Evolutionary conservation across 2,329 filamentous ascomycete species (phyloP).

Genomic region (Alternaria metachromatica): DNA sequence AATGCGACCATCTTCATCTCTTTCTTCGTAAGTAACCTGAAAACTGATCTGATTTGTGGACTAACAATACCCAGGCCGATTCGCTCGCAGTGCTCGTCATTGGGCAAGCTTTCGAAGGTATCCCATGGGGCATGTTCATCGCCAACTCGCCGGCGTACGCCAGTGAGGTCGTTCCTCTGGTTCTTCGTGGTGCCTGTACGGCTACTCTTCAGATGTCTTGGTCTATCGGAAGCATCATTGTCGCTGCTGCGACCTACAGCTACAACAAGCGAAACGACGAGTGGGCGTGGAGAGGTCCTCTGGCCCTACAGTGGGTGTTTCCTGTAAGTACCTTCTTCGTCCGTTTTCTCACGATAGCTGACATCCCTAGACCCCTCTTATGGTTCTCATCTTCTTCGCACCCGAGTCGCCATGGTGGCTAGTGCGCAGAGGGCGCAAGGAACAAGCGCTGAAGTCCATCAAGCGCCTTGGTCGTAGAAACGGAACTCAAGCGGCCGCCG

Average conservation of each 20-base stretch:
- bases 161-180: slow-evolving; percentile 65
- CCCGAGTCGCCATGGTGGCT: slow-evolving; percentile 50
- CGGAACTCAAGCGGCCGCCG: slow-evolving; percentile 46
- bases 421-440: slow-evolving; percentile 51
- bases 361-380: slow-evolving; percentile 59
- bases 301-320: slow-evolving; percentile 52
- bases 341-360: slow-evolving; percentile 63
- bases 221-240: slow-evolving; percentile 67
- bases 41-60: not conserved
- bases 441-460: slow-evolving; percentile 55
- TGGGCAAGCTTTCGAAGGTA: slow-evolving; percentile 64
- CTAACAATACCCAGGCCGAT: slow-evolving; percentile 38
- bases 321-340: slow-evolving; percentile 26
- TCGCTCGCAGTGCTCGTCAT: slow-evolving; percentile 57
- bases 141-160: slow-evolving; percentile 69
- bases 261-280: slow-evolving; percentile 52
- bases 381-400: slow-evolving; percentile 54
- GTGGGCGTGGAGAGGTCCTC: slow-evolving; percentile 32
- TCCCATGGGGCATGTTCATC: slow-evolving; percentile 70
- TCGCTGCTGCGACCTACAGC: slow-evolving; percentile 61
- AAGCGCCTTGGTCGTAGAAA: slow-evolving; percentile 56
- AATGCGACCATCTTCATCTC: slow-evolving; percentile 67
- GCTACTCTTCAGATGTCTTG: slow-evolving; percentile 70
- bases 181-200: slow-evolving; percentile 63
- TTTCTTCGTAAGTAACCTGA: slow-evolving; percentile 55